A percentile compares a stretch with the other conserved stretches of the same genome.
Evolutionary conservation across 192 early-diverging fungal species (phyloP).

Genomic region (Coemansia asiatica): DNA sequence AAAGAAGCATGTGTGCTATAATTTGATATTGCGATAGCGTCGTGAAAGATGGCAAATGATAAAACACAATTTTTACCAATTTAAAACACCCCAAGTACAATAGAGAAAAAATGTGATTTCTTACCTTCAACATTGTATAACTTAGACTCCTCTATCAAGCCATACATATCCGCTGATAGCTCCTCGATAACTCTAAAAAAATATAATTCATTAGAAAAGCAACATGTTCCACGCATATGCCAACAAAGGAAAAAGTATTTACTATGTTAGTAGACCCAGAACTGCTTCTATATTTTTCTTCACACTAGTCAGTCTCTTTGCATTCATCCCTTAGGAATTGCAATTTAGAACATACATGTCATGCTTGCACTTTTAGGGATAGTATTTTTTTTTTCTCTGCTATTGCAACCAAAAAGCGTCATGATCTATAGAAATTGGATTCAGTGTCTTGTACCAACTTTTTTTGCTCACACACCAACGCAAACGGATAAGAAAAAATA

Average conservation of each 20-base stretch:
- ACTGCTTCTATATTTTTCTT: not conserved
- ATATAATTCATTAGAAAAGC: not conserved
- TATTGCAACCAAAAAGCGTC: no score
- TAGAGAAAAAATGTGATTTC: no score
- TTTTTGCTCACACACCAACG: no score
- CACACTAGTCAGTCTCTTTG: no score
- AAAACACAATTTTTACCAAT: no score
- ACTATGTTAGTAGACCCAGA: not conserved
- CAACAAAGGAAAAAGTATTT: no score
- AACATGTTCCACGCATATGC: not conserved
- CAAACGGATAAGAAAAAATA: no score
- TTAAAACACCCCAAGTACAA: not conserved
- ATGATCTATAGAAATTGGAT: no score
- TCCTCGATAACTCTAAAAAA: conserved; percentile 45
- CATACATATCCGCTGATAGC: conserved; percentile 67
- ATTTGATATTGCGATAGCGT: no score
- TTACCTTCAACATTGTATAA: conserved; percentile 35
- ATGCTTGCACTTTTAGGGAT: conserved; percentile 33
- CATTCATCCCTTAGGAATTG: not conserved
- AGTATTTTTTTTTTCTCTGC: no score
- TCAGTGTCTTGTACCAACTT: no score
- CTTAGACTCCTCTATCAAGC: conserved; percentile 63
- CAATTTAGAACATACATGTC: not conserved
- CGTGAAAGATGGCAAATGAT: not conserved
- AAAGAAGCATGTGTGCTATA: no score